Percentiles rank a stretch among this genome's conserved stretches.
phyloP scores from a whole-genome alignment of 1,139 yeast species.

The Kodamaea arcana region DNA sequence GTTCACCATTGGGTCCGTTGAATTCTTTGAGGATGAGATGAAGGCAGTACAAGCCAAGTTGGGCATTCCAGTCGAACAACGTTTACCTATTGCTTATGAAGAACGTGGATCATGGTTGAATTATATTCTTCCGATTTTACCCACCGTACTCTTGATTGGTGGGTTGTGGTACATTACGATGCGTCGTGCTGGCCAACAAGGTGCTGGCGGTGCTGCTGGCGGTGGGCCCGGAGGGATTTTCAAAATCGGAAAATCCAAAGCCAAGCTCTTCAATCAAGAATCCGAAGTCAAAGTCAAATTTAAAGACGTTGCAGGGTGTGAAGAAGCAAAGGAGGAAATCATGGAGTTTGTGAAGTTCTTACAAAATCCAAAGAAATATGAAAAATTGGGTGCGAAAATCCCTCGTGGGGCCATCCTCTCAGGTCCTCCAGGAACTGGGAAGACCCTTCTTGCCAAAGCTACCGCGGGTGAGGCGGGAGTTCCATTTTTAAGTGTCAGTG shows the following conservation, averaged over 20 bases:
- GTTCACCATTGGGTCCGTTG: constrained; percentile 72
- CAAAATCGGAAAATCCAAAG: constrained; percentile 64
- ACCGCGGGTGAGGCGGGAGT: constrained; percentile 87
- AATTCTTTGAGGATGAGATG: constrained; percentile 67
- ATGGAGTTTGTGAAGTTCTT: constrained; percentile 81
- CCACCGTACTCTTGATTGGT: constrained; percentile 66
- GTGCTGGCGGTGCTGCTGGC: constrained; percentile 40
- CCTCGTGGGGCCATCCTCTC: constrained; percentile 82
- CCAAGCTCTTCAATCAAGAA: constrained; percentile 67
- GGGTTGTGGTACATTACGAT: constrained; percentile 69
- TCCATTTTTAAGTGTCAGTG: constrained; percentile 77
- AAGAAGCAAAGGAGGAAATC: constrained; percentile 78
- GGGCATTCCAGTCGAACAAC: constrained; percentile 53
- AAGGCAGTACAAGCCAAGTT: constrained; percentile 58
- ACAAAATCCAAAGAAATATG: constrained; percentile 70
- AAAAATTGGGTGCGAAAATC: constrained; percentile 74
- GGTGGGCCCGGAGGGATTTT: constrained; percentile 59
- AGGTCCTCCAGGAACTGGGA: constrained; percentile 89
- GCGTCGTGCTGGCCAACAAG: constrained; percentile 48
- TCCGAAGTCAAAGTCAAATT: constrained; percentile 68
- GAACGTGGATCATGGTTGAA: constrained; percentile 58
- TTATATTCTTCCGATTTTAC: constrained; percentile 57
- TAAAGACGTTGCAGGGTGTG: constrained; percentile 80
- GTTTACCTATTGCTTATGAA: constrained; percentile 61
- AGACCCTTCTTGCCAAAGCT: constrained; percentile 74